These are phyloP conservation scores for Chiua virens DNA, from an alignment of 768 basidiomycete species.

Conservation along the genomic window DNA sequence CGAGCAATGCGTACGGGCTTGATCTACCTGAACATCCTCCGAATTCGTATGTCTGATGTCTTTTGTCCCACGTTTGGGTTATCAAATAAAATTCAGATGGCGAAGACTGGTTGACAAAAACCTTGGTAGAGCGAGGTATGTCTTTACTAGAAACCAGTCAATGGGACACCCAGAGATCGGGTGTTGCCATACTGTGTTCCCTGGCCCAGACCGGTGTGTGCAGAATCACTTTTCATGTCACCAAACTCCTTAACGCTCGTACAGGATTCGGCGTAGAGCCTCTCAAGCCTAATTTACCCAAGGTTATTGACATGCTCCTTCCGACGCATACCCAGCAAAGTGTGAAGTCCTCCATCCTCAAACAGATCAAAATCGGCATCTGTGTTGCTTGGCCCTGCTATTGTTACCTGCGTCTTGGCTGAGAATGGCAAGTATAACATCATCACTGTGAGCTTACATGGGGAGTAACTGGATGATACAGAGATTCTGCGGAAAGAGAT, in stretches of 20 bases:
- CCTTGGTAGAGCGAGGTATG: slow-evolving; percentile 14
- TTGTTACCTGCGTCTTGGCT: slow-evolving; percentile 9
- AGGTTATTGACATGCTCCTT: slow-evolving; percentile 11
- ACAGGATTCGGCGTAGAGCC: slow-evolving; percentile 12
- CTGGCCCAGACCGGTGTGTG: slow-evolving; percentile 13
- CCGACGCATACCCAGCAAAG: background rate
- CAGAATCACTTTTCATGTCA: background rate
- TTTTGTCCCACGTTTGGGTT: background rate
- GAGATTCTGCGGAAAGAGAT: slow-evolving; percentile 20
- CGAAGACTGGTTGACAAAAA: slow-evolving; percentile 1
- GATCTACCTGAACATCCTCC: slow-evolving; percentile 10
- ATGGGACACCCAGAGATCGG: slow-evolving; percentile 17
- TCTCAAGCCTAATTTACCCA: slow-evolving; percentile 1
- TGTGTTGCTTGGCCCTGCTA: slow-evolving; percentile 12
- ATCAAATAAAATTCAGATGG: background rate
- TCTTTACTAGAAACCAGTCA: background rate
- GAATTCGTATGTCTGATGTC: background rate
- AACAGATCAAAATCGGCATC: slow-evolving; percentile 6
- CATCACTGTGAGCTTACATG: background rate
- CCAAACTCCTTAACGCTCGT: background rate
- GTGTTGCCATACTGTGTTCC: slow-evolving; percentile 17
- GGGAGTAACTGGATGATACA: background rate
- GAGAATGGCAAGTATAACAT: slow-evolving; percentile 1
- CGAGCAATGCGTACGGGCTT: slow-evolving; percentile 14
- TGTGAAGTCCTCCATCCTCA: background rate